Evolutionary conservation across 768 basidiomycete genomes (phyloP).

Genomic region (Wakefieldia striispora): DNA sequence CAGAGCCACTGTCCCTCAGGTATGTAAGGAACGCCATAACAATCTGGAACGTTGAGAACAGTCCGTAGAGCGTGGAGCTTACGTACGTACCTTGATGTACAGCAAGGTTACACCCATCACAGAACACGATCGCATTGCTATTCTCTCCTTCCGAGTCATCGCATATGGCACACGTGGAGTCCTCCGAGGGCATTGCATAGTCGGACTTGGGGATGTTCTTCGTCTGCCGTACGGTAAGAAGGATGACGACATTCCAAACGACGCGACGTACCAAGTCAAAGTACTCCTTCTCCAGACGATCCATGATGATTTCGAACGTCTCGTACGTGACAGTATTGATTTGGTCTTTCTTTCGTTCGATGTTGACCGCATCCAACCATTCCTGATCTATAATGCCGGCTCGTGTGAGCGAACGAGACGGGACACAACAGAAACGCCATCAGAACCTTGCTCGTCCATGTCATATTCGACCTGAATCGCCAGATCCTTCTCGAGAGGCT

Average conservation of each 20-base stretch:
- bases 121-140: constrained; percentile 98
- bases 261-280: constrained; percentile 76
- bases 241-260: constrained; percentile 1
- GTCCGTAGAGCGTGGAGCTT: not conserved
- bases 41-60: constrained; percentile 56
- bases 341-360: constrained; percentile 75
- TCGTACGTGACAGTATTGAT: constrained; percentile 75
- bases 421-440: not conserved
- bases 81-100: constrained; percentile 91
- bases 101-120: constrained; percentile 97
- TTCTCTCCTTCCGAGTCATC: constrained; percentile 99
- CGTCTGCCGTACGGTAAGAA: constrained; percentile 48
- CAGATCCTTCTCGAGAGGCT: constrained; percentile 90
- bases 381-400: constrained; percentile 65
- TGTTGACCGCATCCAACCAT: constrained; percentile 88
- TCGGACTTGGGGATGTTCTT: constrained; percentile 92
- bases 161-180: constrained; percentile 94
- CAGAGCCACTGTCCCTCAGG: constrained; percentile 99
- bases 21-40: constrained; percentile 98
- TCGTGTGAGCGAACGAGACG: constrained; percentile 4
- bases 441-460: constrained; percentile 96
- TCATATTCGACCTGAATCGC: constrained; percentile 96
- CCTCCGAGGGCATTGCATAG: constrained; percentile 86
- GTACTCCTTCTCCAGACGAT: constrained; percentile 98
- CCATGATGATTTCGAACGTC: constrained; percentile 94